Evolutionary conservation across 331 rosid species (phyloP), one percentile per base, ranked within the genome.

Genomic region (Acacia concinna): DNA sequence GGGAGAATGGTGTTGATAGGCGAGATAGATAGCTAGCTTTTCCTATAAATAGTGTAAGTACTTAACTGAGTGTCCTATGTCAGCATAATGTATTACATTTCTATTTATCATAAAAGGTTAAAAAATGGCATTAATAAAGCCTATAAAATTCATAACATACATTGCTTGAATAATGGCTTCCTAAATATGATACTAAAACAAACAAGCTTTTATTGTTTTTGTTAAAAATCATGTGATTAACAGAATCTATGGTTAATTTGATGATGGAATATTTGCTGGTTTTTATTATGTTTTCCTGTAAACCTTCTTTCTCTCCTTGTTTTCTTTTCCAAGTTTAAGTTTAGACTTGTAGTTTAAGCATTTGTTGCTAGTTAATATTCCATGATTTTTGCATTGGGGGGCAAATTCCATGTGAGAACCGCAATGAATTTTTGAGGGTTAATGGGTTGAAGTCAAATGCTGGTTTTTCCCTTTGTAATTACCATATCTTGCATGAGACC

Each of bases 401-500:
- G 35, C 18, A 59, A 12, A 27, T 25, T 59, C 8, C 20, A 23
- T 27, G 20, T 12, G 27, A 59, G 66, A 59, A 27, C 20, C 35
- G 0, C 7, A 1, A 59, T 12, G 18, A 59, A 25, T 25, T 59
- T 25, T 59, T 59, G 20, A 25, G n/a, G 66, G 35, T 27, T 59
- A 5, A 59, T 25, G n/a, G 66, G 2, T 59, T 59, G 20, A 59
- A 59, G 20, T 59, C 35, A 59, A 4, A 12, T 59, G 34, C 66
- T 25, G 66, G 34, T 13, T 12, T 59, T 51, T 40, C 32, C 64
- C 51, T 27, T 57, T 76, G 49, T 46, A 23, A 31, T 43, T 75
- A 37, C 63, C 74, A 12, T 74, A 11, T 77, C 56, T 73, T 80
- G 73, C 74, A 77, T 20, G 63, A 52, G 66, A 32, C 28, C 60